Evolutionary conservation across 805 yeast species (phyloP).

Genomic region (Debaryomyces maramus): DNA sequence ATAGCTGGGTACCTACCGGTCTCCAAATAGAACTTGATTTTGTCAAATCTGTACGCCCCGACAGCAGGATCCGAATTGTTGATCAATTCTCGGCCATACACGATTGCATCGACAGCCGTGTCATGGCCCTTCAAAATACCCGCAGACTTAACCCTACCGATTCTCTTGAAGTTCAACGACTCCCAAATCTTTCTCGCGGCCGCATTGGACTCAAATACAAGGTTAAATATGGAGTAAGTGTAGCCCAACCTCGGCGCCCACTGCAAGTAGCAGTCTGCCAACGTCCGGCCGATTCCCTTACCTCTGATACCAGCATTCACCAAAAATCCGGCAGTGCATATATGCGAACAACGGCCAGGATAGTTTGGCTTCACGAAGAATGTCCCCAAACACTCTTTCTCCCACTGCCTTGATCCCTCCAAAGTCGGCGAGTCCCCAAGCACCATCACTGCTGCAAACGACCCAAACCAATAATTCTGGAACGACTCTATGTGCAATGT

Average conservation of each 20-base stretch:
- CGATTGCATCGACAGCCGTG: slow-evolving; percentile 80
- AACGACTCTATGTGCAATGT: slow-evolving; percentile 74
- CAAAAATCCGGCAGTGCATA: slow-evolving; percentile 85
- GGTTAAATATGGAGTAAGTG: slow-evolving; percentile 77
- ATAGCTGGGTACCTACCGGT: slow-evolving; percentile 85
- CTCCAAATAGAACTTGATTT: slow-evolving; percentile 72
- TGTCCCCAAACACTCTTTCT: slow-evolving; percentile 86
- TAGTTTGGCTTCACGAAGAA: slow-evolving; percentile 84
- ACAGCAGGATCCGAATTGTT: slow-evolving; percentile 50
- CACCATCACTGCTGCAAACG: slow-evolving; percentile 74
- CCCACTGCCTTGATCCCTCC: slow-evolving; percentile 72
- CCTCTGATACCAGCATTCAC: slow-evolving; percentile 93
- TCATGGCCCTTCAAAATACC: slow-evolving; percentile 85
- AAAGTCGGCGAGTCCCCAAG: slow-evolving; percentile 66
- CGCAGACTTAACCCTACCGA: slow-evolving; percentile 83
- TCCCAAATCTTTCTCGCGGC: slow-evolving; percentile 82
- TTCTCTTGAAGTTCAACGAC: slow-evolving; percentile 67
- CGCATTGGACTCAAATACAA: slow-evolving; percentile 85
- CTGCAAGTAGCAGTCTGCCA: slow-evolving; percentile 78
- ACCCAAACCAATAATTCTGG: slow-evolving; percentile 83
- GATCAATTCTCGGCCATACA: slow-evolving; percentile 79
- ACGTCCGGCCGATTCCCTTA: slow-evolving; percentile 84
- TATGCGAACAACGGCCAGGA: slow-evolving; percentile 90
- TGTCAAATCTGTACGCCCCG: slow-evolving; percentile 67
- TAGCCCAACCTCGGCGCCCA: slow-evolving; percentile 93